phyloP scores from a whole-genome alignment of 2,329 filamentous ascomycete genomes.

The Colletotrichum sidae region DNA sequence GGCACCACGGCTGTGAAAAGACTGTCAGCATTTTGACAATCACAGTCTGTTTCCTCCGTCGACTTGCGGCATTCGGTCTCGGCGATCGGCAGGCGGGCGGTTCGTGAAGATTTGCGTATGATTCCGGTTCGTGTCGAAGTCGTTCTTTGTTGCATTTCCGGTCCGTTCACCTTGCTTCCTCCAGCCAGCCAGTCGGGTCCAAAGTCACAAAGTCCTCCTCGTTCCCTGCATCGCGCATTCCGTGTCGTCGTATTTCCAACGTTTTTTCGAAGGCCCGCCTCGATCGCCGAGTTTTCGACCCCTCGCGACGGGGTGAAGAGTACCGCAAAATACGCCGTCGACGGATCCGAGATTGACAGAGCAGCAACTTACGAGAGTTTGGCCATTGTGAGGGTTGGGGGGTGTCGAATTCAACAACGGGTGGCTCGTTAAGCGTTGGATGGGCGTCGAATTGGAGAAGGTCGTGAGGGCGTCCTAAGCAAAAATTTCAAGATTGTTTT shows the following conservation, averaged over 20 bases:
- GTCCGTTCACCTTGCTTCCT: not conserved
- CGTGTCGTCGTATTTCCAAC: conserved; percentile 19
- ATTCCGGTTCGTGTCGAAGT: not conserved
- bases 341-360: conserved; percentile 22
- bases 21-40: conserved; percentile 42
- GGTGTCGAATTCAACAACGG: conserved; percentile 39
- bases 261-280: conserved; percentile 25
- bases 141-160: conserved; percentile 4
- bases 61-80: conserved; percentile 22
- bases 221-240: conserved; percentile 24
- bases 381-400: conserved; percentile 68
- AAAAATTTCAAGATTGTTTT: conserved; percentile 38
- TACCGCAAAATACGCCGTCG: conserved; percentile 7
- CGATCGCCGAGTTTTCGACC: conserved; percentile 14
- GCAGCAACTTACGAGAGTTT: conserved; percentile 68
- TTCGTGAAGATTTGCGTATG: not conserved
- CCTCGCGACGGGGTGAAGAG: conserved; percentile 36
- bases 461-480: conserved; percentile 2
- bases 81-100: conserved; percentile 14
- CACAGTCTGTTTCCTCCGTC: conserved; percentile 1
- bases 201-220: conserved; percentile 7
- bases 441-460: conserved; percentile 37
- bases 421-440: conserved; percentile 36
- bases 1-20: conserved; percentile 77
- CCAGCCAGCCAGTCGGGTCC: not conserved